phyloP scores from a whole-genome alignment of 2,329 filamentous ascomycete genomes.

The Beauveria sp. region DNA sequence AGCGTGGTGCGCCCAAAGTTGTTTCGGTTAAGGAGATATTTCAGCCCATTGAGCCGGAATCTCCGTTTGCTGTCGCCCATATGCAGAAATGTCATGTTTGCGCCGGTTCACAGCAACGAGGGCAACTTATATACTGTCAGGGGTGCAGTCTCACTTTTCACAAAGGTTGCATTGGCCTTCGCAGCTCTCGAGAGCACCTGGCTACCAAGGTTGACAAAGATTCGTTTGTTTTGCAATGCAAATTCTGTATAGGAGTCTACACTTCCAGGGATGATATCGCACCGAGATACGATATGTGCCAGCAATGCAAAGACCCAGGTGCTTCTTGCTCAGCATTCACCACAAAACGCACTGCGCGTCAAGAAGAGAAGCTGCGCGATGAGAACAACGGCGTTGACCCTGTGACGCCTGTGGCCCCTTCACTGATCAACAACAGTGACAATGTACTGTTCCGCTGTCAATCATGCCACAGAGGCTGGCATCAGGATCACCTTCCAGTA shows the following conservation, averaged over 20 bases:
- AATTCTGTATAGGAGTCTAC: constrained; percentile 66
- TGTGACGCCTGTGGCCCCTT: constrained; percentile 52
- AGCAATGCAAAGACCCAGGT: constrained; percentile 59
- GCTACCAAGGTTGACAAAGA: constrained; percentile 76
- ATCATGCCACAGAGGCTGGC: constrained; percentile 69
- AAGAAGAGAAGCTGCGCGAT: constrained; percentile 76
- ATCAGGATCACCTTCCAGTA: constrained; percentile 73
- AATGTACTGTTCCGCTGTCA: constrained; percentile 80
- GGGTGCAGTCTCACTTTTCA: constrained; percentile 83
- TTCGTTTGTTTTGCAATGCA: constrained; percentile 83
- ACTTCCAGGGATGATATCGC: constrained; percentile 60
- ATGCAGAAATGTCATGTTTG: constrained; percentile 67
- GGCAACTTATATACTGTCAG: constrained; percentile 77
- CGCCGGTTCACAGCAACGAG: constrained; percentile 36
- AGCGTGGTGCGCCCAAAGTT: constrained; percentile 42
- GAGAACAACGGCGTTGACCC: constrained; percentile 77
- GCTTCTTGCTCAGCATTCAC: constrained; percentile 69
- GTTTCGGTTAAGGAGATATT: constrained; percentile 69
- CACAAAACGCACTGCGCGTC: constrained; percentile 59
- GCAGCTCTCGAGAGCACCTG: constrained; percentile 71
- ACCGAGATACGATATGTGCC: constrained; percentile 66
- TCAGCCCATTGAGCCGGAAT: constrained; percentile 48
- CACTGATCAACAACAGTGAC: constrained; percentile 64
- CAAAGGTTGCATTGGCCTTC: constrained; percentile 69
- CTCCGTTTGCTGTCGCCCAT: constrained; percentile 65